phyloP scores from a whole-genome alignment of 257 asterid species.

The Ocimum tenuiflorum region DNA sequence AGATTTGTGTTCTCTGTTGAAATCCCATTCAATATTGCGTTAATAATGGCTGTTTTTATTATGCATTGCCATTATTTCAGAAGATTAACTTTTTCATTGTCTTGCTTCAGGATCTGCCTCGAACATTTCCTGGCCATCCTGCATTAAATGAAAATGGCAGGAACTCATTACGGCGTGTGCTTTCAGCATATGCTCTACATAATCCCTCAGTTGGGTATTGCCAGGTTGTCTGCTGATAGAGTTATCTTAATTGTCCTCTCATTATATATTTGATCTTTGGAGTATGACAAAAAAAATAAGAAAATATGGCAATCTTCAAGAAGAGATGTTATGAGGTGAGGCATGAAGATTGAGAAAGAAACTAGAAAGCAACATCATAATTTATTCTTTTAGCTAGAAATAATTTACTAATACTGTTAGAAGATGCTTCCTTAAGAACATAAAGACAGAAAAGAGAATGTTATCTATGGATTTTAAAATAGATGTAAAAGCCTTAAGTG shows the following conservation, averaged over 20 bases:
- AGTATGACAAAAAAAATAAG: background rate
- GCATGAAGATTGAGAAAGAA: constrained; percentile 13
- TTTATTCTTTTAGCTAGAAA: background rate
- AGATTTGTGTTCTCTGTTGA: background rate
- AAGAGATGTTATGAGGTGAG: constrained; percentile 8
- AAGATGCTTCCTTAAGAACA: background rate
- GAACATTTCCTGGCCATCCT: constrained; percentile 97
- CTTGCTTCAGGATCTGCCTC: constrained; percentile 68
- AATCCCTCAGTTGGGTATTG: constrained; percentile 94
- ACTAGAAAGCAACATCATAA: background rate
- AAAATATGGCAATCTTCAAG: constrained; percentile 8
- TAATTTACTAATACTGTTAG: background rate
- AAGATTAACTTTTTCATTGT: constrained; percentile 20
- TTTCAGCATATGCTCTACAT: constrained; percentile 79
- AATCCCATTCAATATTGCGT: constrained; percentile 1
- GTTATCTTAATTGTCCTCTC: constrained; percentile 12
- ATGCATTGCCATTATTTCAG: constrained; percentile 16
- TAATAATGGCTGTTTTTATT: constrained; percentile 1
- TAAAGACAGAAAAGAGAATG: background rate
- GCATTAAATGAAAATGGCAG: constrained; percentile 81
- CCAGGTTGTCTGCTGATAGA: constrained; percentile 48
- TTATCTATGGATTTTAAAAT: background rate
- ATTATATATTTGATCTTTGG: constrained; percentile 11
- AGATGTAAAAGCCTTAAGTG: no score
- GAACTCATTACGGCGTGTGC: constrained; percentile 76